Conservation (phyloP, 2,329 filamentous ascomycete species). For the Exophiala oligosperma region DNA sequence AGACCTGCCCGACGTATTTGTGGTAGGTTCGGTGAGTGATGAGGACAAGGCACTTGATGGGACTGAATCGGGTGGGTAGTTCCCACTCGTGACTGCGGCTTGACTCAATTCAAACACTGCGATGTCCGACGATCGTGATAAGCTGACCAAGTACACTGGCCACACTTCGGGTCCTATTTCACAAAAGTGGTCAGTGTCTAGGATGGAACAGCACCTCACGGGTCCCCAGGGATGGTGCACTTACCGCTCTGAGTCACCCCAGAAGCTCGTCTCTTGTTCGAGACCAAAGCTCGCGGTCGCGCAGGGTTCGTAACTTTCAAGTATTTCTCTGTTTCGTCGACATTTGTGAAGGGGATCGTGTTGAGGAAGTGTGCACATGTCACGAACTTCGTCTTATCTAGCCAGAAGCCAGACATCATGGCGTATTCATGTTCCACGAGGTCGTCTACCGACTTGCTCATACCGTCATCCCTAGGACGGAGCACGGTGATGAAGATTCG, state of each 20-base stretch:
- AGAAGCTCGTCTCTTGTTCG: too few relatives aligned
- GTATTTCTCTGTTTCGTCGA: neutral
- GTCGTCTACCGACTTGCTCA: neutral
- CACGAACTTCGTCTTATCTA: constrained; percentile 1
- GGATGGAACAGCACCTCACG: too few relatives aligned
- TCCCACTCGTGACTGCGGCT: neutral
- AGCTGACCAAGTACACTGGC: neutral
- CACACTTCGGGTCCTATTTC: neutral
- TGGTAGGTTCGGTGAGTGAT: too few relatives aligned
- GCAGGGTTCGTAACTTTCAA: too few relatives aligned
- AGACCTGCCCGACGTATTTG: too few relatives aligned
- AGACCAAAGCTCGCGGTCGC: too few relatives aligned
- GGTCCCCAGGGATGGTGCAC: neutral
- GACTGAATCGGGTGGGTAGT: too few relatives aligned
- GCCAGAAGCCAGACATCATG: neutral
- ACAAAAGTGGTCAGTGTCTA: neutral
- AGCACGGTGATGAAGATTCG: constrained; percentile 2
- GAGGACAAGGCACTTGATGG: too few relatives aligned
- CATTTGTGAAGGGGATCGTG: neutral
- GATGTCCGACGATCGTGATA: neutral
- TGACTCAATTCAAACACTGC: constrained; percentile 1
- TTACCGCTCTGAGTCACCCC: too few relatives aligned
- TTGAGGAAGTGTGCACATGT: neutral
- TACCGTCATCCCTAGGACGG: neutral
- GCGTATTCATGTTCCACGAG: neutral